These are phyloP conservation scores for Ormosia emarginata DNA, from an alignment of 306 rosid genomes.

Conservation along the genomic window DNA sequence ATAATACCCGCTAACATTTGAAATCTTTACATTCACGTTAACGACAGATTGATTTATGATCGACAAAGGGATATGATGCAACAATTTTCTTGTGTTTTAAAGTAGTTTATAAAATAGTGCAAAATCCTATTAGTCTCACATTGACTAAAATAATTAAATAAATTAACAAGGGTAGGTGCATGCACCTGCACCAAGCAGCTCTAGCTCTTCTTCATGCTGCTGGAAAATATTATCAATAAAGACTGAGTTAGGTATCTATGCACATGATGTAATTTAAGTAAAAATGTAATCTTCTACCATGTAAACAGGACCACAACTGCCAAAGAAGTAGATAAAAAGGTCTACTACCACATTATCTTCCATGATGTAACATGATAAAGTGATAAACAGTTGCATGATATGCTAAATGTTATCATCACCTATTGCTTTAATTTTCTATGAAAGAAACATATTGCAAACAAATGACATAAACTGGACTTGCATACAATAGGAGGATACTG, in stretches of 20 bases:
- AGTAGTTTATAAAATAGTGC: slow-evolving; percentile 16
- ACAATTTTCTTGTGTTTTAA: not conserved
- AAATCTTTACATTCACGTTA: not conserved
- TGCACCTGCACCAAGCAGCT: slow-evolving; percentile 18
- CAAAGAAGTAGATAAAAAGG: not conserved
- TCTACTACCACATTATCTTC: not conserved
- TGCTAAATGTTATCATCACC: not conserved
- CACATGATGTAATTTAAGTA: slow-evolving; percentile 13
- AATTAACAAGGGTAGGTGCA: slow-evolving; percentile 9
- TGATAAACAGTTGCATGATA: not conserved
- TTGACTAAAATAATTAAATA: slow-evolving; percentile 1
- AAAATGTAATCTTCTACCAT: not conserved
- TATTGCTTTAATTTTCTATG: not conserved
- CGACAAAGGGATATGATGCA: not conserved
- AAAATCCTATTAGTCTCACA: not conserved
- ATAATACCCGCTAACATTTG: not conserved
- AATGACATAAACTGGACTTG: not conserved
- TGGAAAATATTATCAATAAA: not conserved
- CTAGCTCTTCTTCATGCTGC: slow-evolving; percentile 5
- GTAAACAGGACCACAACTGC: not conserved
- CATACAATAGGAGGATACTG: not conserved
- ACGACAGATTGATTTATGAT: not conserved
- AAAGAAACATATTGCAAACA: not conserved
- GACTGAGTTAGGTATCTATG: slow-evolving; percentile 22
- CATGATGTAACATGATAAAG: not conserved